Evolutionary conservation across 2,329 filamentous ascomycete genomes (phyloP).

Genomic region (Penicillium sp.): DNA sequence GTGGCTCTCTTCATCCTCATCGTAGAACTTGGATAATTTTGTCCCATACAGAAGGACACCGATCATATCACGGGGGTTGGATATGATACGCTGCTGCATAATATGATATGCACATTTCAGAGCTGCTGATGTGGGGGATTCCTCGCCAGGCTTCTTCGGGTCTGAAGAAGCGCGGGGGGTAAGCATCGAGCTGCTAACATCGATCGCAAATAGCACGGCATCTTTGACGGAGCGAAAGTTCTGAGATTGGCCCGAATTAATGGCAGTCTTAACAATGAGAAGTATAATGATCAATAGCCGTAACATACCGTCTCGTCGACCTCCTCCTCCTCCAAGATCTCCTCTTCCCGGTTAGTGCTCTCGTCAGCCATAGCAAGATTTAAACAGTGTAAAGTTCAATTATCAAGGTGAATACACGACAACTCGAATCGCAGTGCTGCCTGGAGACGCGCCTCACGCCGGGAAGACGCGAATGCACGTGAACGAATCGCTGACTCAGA

Average conservation of each 20-base stretch:
- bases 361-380: slow-evolving; percentile 34
- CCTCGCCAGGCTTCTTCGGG: slow-evolving; percentile 69
- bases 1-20: slow-evolving; percentile 54
- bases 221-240: slow-evolving; percentile 90
- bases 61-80: slow-evolving; percentile 95
- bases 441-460: slow-evolving; percentile 28
- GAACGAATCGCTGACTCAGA: slow-evolving; percentile 31
- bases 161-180: slow-evolving; percentile 56
- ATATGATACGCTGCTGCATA: slow-evolving; percentile 98
- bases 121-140: slow-evolving; percentile 74
- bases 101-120: slow-evolving; percentile 90
- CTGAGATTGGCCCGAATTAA: slow-evolving; percentile 45
- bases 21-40: slow-evolving; percentile 70
- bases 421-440: slow-evolving; percentile 16
- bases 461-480: slow-evolving; percentile 35
- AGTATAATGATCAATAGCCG: no score
- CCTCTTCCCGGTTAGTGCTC: slow-evolving; percentile 35
- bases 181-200: slow-evolving; percentile 86
- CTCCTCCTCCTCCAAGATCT: slow-evolving; percentile 43
- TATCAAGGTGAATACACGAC: neutral
- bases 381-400: neutral
- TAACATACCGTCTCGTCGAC: slow-evolving; percentile 41
- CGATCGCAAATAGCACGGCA: slow-evolving; percentile 95
- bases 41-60: slow-evolving; percentile 90
- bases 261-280: no score